Evolutionary conservation across 1,139 yeast species (phyloP), one percentile per base, ranked within the genome.

Genomic region (Arxiozyma bovina): DNA sequence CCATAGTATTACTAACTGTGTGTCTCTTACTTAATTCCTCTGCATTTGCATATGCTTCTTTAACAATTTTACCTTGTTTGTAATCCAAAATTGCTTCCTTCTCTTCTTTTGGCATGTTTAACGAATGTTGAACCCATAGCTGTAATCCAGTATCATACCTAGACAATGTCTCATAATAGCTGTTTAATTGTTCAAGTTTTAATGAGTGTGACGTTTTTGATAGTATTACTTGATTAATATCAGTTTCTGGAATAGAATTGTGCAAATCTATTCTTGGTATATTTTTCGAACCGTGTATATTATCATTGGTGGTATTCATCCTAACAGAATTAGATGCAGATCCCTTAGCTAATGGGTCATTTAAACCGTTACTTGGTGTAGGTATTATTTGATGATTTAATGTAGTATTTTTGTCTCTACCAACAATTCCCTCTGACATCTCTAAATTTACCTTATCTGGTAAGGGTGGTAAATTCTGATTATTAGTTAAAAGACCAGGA

Each of bases 11-110:
- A 43, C 62, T 66, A n/a, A 68, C 68, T 4, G 67, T 63, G 50
- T 66, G 60, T 57, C 61, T 68, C 55, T 60, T 66, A 45, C 68
- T 66, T 50, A 68, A 54, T 25, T 66, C 69, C 40, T 69, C 72
- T 1, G 72, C 70, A 43, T 68, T 67, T 3, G 70, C 68, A 53
- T 68, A 68, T 5, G 72, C 72, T 48, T 68, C 70, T 50, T 61
- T 63, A 27, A 68, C 71, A 51, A 68, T 71, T 43, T 61, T 61
- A 53, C 61, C 67, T 15, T 64, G 63, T 53, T 64, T 67, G 54
- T 68, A 69, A 25, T 68, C 67, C 53, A 67, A 64, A 22, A 68
- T 52, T 50, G 59, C 62, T 34, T 66, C 66, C 23, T 58, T 58
- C 43, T 64, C 66, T 4, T 64, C 56, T 22, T 55, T 58, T 1